Evolutionary conservation across 345 rosid species (phyloP), one percentile per base, ranked within the genome.

Genomic region (Brassica rapa): DNA sequence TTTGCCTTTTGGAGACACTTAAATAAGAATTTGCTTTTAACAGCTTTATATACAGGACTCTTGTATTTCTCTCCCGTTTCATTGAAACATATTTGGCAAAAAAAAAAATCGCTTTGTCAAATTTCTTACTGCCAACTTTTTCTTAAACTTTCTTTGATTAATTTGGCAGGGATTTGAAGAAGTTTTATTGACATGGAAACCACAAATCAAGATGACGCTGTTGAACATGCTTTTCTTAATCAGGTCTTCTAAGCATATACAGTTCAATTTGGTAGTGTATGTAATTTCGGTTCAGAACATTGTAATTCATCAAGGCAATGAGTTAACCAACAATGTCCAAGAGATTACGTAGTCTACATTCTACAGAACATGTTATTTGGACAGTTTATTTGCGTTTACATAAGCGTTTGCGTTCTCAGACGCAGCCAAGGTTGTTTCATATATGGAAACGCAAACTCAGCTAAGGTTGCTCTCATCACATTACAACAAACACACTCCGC

Each of bases 141-240:
- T 35, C 16, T 35, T 15, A 16, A 23, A 25, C 46, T 75, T 75
- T 12, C n/a, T 66, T 37, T 66, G 25, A 29, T 68, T 59, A 0
- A 32, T 76, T 55, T 76, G 25, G 66, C 68, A 76, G 80, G 73
- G 24, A 14, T 68, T 46, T 27, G 23, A 67, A 68, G 62, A 60
- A 76, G 62, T 71, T 57, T 56, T 16, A 39, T 1, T 15, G 78
- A 56, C 43, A 67, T 37, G 59, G 41, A 8, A 21, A 64, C 14
- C 56, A 51, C 7, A 10, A 51, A 74, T 37, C 71, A 55, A 4
- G n/a, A 74, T 24, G 56, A 15, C 8, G 27, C 57, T 35, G 27
- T 66, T 29, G 15, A 66, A 37, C 23, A 66, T 37, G 8, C 0
- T 66, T 35, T 9, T 35, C 12, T 23, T 24, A n/a, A 30, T 24